Conservation (phyloP, 1,139 yeast genomes). For the Pneumocystis carinii region DNA sequence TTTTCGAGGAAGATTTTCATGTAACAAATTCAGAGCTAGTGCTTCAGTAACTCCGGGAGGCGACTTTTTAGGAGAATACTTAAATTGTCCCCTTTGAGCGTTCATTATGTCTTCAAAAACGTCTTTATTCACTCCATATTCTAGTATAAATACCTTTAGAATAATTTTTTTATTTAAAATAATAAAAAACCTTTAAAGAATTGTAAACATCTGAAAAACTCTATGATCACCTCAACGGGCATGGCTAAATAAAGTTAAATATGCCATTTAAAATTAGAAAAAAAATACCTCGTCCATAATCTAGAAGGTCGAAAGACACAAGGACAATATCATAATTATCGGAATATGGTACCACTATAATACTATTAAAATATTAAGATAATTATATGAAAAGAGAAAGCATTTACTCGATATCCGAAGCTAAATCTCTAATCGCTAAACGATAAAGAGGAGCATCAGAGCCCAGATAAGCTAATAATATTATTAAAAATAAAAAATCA, state of each 20-base stretch:
- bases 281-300: background rate
- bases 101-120: conserved; percentile 36
- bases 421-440: background rate
- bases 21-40: conserved; percentile 33
- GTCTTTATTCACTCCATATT: conserved; percentile 45
- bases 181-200: background rate
- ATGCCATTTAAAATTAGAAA: background rate
- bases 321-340: background rate
- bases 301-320: background rate
- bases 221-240: background rate
- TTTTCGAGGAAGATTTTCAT: conserved; percentile 45
- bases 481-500: background rate
- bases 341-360: background rate
- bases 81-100: conserved; percentile 38
- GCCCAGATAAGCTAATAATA: background rate
- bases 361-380: background rate
- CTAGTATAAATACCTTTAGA: conserved; percentile 47
- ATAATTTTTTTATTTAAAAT: conserved; percentile 24
- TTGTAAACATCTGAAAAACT: background rate
- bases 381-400: background rate
- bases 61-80: conserved; percentile 14
- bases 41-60: background rate
- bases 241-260: background rate
- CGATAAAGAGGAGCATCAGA: background rate
- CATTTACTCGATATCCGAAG: background rate